These are phyloP conservation scores for Mycosphaerella sp. DNA, from an alignment of 2,329 filamentous ascomycete genomes.

Conservation along the genomic window DNA sequence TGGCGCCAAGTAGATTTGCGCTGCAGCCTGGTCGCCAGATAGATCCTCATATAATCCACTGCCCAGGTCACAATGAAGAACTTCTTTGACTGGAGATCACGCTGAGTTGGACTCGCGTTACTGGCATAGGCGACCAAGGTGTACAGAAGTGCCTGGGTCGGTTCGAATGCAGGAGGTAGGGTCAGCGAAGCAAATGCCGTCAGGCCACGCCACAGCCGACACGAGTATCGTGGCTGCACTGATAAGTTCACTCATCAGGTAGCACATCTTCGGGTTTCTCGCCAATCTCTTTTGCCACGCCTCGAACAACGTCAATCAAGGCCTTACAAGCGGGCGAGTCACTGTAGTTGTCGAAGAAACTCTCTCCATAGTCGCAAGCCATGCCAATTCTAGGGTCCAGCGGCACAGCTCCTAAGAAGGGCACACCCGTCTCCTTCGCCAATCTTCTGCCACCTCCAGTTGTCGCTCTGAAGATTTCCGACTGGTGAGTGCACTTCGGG, in stretches of 20 bases:
- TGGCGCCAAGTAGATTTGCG: too few species aligned
- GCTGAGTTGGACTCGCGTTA: too few species aligned
- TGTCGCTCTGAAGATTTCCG: constrained; percentile 82
- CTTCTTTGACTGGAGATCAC: too few species aligned
- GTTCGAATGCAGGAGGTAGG: too few species aligned
- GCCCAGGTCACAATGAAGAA: too few species aligned
- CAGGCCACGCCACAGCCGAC: not conserved
- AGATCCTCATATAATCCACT: too few species aligned
- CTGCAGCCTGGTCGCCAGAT: too few species aligned
- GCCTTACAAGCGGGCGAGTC: constrained; percentile 86
- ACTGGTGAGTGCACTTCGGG: constrained; percentile 74
- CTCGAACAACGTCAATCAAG: constrained; percentile 71
- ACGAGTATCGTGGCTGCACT: not conserved
- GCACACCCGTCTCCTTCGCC: constrained; percentile 79
- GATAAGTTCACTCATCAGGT: constrained; percentile 22
- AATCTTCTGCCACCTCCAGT: constrained; percentile 79
- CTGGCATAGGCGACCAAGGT: too few species aligned
- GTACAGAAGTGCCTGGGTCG: too few species aligned
- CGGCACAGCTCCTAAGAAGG: constrained; percentile 83
- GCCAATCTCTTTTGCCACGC: constrained; percentile 45
- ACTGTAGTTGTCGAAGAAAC: constrained; percentile 88
- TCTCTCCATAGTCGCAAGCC: constrained; percentile 96
- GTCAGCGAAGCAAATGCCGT: not conserved
- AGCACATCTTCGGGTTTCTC: constrained; percentile 29
- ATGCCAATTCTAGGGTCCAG: constrained; percentile 91